Evolutionary conservation across 768 basidiomycete species (phyloP).

Genomic region (Lenzites betulinus): DNA sequence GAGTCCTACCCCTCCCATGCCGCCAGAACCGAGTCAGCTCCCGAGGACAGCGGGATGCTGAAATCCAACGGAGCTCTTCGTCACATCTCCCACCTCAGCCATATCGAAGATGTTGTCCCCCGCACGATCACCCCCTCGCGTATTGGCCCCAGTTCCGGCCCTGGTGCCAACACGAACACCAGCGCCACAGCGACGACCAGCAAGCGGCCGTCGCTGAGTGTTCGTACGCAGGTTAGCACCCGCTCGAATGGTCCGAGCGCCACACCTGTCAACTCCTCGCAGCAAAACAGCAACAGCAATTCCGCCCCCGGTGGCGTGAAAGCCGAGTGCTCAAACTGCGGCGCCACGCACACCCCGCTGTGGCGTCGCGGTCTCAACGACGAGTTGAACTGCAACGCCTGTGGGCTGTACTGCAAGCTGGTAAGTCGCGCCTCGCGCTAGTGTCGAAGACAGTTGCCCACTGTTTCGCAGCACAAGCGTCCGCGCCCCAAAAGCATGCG

Average conservation of each 20-base stretch:
- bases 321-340: constrained; percentile 87
- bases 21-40: constrained; percentile 27
- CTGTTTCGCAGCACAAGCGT: constrained; percentile 67
- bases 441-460: constrained; percentile 4
- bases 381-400: constrained; percentile 88
- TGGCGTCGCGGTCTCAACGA: constrained; percentile 88
- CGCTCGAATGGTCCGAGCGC: constrained; percentile 65
- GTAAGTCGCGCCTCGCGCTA: constrained; percentile 33
- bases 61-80: constrained; percentile 34
- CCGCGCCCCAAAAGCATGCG: constrained; percentile 89
- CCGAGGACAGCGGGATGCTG: constrained; percentile 32
- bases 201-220: constrained; percentile 59
- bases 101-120: constrained; percentile 44
- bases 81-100: constrained; percentile 40
- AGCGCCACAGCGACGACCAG: constrained; percentile 32
- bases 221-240: constrained; percentile 54
- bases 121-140: constrained; percentile 62
- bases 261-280: constrained; percentile 53
- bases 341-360: constrained; percentile 85
- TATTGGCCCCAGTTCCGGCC: constrained; percentile 54
- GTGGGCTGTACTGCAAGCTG: constrained; percentile 85
- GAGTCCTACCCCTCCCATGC: constrained; percentile 24
- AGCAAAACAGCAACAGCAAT: constrained; percentile 32
- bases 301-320: constrained; percentile 62
- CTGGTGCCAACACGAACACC: constrained; percentile 39